Conservation (phyloP, 202 grass and related monocot genomes). For the Digitaria exilis region DNA sequence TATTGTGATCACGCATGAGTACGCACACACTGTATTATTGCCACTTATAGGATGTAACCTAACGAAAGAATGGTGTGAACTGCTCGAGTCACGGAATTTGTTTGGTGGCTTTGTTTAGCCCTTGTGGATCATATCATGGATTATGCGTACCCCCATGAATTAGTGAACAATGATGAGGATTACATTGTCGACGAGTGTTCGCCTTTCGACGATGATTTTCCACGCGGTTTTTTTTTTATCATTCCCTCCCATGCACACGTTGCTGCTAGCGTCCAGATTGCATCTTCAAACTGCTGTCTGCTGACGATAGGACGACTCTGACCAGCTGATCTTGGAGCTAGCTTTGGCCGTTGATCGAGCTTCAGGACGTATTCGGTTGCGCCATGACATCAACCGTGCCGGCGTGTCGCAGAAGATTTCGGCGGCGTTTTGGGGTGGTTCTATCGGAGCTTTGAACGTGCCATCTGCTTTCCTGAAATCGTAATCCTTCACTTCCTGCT, state of each 20-base stretch:
- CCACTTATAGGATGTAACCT: constrained; percentile 18
- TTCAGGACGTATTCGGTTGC: background rate
- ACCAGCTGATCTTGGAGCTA: background rate
- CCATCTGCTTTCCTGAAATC: background rate
- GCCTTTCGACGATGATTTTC: background rate
- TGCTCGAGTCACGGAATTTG: constrained; percentile 28
- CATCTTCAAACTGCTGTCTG: background rate
- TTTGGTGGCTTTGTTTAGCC: constrained; percentile 20
- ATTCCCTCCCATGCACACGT: constrained; percentile 12
- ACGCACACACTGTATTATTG: background rate
- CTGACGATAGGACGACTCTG: background rate
- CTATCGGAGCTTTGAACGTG: background rate
- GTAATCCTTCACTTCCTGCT: background rate
- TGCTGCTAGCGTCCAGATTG: background rate
- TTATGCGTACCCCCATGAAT: background rate
- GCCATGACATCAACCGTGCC: background rate
- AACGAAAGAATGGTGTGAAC: constrained; percentile 23
- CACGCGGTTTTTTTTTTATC: background rate
- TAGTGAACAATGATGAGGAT: constrained; percentile 29
- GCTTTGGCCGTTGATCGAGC: background rate
- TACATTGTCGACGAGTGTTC: background rate
- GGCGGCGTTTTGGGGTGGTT: background rate
- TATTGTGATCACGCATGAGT: background rate
- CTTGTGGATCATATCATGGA: background rate
- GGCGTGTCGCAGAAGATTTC: background rate